Evolutionary conservation across 73 alveolate species (phyloP), one percentile per base, ranked within the genome.

Genomic region (Durusdinium trenchii): DNA sequence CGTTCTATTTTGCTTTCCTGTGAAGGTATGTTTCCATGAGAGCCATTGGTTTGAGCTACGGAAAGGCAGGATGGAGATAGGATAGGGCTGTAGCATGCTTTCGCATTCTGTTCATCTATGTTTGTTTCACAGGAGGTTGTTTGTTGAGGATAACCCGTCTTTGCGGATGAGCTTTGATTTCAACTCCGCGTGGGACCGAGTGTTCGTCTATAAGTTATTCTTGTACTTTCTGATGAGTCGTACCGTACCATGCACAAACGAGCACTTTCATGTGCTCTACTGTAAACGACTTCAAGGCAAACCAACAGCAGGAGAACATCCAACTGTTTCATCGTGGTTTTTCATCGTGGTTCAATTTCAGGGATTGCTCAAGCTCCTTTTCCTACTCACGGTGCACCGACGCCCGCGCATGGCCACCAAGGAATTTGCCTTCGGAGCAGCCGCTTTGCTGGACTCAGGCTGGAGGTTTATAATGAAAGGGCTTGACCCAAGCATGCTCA

Each of bases 371-470:
- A 54, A 9, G 64, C 64, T 20, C 20, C 28, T 54, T 54, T 54
- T 9, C 64, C 9, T 20, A 12, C 20, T 54, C 20, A 12, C 20
- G 64, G 64, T 9, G 64, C 64, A 54, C 20, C 64, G 9, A 54
- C 64, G 20, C 28, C 20, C 9, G 64, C 64, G 75, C 47, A 20
- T 0, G 52, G 12, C 45, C 35, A 30, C 36, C 20, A 0, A 89
- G 96, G 86, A 43, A 36, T 46, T 89, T 42, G 50, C 96, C 26
- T 62, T 89, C 50, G 96, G 96, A 43, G 96, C 96, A 20, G 96
- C 96, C 28, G 96, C 96, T 20, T 46, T 89, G 38, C 71, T 89
- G 50, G 96, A 89, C 96, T 89, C 96, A 89, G 96, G 96, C 50
- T 43, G n/a, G n/a, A n/a, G n/a, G n/a, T n/a, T n/a, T n/a, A n/a